phyloP scores from a whole-genome alignment of 2,329 filamentous ascomycete species.

The Falciphora oryzae region DNA sequence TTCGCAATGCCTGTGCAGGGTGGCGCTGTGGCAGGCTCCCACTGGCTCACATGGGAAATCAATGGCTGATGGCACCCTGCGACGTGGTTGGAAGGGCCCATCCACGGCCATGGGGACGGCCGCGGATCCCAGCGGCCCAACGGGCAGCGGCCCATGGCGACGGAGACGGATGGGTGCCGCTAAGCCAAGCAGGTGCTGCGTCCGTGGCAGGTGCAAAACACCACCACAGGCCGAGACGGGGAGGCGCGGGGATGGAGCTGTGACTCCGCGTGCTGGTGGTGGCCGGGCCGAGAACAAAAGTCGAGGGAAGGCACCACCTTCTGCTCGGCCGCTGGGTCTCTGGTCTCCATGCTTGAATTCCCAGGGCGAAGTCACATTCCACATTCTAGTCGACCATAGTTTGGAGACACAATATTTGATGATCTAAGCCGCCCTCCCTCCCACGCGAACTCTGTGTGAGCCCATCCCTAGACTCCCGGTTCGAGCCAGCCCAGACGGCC shows the following conservation, averaged over 20 bases:
- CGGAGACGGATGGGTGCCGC: too few species aligned
- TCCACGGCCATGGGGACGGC: background rate
- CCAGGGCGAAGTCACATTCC: background rate
- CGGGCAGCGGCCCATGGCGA: too few species aligned
- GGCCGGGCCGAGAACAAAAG: background rate
- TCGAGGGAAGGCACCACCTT: background rate
- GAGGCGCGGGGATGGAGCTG: background rate
- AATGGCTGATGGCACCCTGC: background rate
- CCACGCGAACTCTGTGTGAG: background rate
- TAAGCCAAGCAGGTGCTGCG: background rate
- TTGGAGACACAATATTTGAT: background rate
- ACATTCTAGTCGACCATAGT: background rate
- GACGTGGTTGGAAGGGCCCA: background rate
- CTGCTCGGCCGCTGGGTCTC: background rate
- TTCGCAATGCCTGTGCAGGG: background rate
- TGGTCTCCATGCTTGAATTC: background rate
- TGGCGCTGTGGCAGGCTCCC: background rate
- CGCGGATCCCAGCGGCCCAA: background rate
- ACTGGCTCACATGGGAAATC: background rate
- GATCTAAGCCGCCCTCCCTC: background rate
- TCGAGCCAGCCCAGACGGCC: background rate
- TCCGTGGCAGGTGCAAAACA: background rate
- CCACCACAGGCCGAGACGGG: background rate
- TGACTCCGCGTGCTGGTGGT: background rate
- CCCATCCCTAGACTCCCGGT: background rate